These are phyloP conservation scores for Amanita muscaria DNA, from an alignment of 768 basidiomycete genomes.

Conservation along the genomic window DNA sequence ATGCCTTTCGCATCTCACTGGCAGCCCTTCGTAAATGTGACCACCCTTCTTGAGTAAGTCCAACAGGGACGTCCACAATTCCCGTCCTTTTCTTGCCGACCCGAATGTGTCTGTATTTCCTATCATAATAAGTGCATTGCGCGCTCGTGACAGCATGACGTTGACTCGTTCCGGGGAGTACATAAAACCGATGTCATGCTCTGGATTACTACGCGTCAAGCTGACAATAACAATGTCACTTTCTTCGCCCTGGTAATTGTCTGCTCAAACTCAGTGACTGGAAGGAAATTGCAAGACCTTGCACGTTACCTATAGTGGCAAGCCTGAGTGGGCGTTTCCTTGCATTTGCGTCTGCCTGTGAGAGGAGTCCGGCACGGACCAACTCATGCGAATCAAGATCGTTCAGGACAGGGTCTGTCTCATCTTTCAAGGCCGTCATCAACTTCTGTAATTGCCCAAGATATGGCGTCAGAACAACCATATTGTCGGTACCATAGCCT, in stretches of 20 bases:
- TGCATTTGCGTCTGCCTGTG: conserved; percentile 27
- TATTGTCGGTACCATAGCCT: conserved; percentile 50
- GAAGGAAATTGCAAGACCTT: too few relatives aligned
- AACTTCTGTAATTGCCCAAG: conserved; percentile 55
- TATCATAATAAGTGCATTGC: conserved; percentile 55
- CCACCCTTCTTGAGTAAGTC: conserved; percentile 29
- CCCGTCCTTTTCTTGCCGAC: conserved; percentile 38
- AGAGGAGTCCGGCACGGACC: conserved; percentile 44
- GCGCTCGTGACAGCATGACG: conserved; percentile 61
- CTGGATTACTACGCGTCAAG: conserved; percentile 50
- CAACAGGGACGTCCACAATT: conserved; percentile 46
- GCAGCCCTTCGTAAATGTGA: conserved; percentile 52
- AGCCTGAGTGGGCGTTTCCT: conserved; percentile 42
- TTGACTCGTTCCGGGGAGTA: conserved; percentile 59
- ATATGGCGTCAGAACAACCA: conserved; percentile 65
- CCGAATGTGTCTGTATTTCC: conserved; percentile 56
- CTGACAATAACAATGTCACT: conserved; percentile 58
- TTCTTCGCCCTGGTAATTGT: conserved; percentile 75
- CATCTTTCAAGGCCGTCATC: conserved; percentile 32
- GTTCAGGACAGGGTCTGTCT: conserved; percentile 43
- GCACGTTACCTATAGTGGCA: conserved; percentile 49
- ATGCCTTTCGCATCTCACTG: conserved; percentile 50
- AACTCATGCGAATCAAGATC: conserved; percentile 57
- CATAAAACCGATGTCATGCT: conserved; percentile 64
- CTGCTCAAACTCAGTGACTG: conserved; percentile 23